Conservation (phyloP, 2,329 filamentous ascomycete genomes). For the Pezicula radicicola region DNA sequence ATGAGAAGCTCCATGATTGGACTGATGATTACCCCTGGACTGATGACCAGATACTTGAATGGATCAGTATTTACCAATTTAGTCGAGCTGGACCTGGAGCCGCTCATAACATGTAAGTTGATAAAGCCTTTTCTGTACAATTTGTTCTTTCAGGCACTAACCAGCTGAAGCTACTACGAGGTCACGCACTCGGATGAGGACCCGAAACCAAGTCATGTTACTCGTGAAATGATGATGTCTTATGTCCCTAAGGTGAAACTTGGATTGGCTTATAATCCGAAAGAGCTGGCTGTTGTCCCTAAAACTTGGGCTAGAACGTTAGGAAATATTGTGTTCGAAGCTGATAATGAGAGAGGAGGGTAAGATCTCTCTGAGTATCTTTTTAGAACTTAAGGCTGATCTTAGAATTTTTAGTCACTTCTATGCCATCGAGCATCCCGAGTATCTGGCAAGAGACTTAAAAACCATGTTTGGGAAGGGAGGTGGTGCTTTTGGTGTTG, state of each 20-base stretch:
- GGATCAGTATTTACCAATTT: constrained; percentile 73
- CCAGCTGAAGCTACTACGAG: constrained; percentile 59
- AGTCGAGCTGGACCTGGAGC: constrained; percentile 66
- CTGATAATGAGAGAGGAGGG: constrained; percentile 15
- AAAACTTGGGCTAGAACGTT: constrained; percentile 55
- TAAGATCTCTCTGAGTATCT: not conserved
- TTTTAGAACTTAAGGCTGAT: not conserved
- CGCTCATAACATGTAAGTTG: constrained; percentile 49
- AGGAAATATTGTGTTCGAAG: constrained; percentile 57
- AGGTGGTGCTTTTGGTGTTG: constrained; percentile 38
- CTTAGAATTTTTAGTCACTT: constrained; percentile 48
- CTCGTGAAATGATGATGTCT: constrained; percentile 22
- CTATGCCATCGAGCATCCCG: constrained; percentile 55
- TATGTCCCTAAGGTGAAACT: constrained; percentile 30
- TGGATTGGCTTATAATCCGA: constrained; percentile 57
- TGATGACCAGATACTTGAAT: constrained; percentile 73
- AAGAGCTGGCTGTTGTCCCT: constrained; percentile 53
- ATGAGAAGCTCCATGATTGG: constrained; percentile 79
- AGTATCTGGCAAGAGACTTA: constrained; percentile 49
- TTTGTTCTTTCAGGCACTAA: too few species aligned
- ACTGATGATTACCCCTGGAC: constrained; percentile 70
- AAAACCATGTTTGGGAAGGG: constrained; percentile 54
- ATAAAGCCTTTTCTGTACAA: too few species aligned
- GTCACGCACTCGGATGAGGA: constrained; percentile 35
- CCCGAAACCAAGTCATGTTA: constrained; percentile 14